These are phyloP conservation scores for Gonapodya prolifera DNA, from an alignment of 192 early-diverging fungal species.

Conservation along the genomic window DNA sequence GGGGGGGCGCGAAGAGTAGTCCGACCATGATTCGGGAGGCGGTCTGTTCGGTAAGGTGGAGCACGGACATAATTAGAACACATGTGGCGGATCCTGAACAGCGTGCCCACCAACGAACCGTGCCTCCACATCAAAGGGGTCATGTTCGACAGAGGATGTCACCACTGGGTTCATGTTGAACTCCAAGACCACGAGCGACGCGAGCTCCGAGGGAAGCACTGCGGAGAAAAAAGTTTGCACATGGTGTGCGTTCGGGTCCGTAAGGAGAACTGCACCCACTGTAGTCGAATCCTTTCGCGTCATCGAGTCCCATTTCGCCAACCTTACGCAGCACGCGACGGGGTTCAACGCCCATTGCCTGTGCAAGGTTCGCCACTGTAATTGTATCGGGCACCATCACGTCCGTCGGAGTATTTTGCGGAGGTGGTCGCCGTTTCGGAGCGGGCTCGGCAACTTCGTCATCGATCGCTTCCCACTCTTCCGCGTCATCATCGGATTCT, in stretches of 20 bases:
- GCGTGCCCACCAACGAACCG: background rate
- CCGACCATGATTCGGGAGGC: slow-evolving; percentile 57
- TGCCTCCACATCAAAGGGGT: slow-evolving; percentile 41
- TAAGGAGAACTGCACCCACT: background rate
- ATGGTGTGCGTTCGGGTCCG: background rate
- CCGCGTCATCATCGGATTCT: too few species aligned
- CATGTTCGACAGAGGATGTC: slow-evolving; percentile 31
- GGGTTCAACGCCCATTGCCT: background rate
- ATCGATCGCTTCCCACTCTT: too few species aligned
- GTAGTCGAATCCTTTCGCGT: slow-evolving; percentile 18
- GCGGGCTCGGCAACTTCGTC: too few species aligned
- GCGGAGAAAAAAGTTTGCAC: background rate
- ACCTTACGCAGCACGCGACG: slow-evolving; percentile 34
- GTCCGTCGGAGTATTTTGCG: too few species aligned
- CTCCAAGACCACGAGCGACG: slow-evolving; percentile 74
- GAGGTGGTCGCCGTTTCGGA: too few species aligned
- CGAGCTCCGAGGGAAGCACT: slow-evolving; percentile 73
- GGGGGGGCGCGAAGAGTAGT: slow-evolving; percentile 65
- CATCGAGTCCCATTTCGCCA: slow-evolving; percentile 67
- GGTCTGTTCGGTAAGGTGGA: slow-evolving; percentile 21
- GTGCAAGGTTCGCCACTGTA: slow-evolving; percentile 65
- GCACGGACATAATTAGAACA: background rate
- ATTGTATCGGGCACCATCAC: slow-evolving; percentile 70
- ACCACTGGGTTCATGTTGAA: slow-evolving; percentile 78
- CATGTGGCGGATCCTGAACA: background rate